Base-by-base conservation (phyloP, 2,329 filamentous ascomycete species). In the Ciborinia camelliae region DNA sequence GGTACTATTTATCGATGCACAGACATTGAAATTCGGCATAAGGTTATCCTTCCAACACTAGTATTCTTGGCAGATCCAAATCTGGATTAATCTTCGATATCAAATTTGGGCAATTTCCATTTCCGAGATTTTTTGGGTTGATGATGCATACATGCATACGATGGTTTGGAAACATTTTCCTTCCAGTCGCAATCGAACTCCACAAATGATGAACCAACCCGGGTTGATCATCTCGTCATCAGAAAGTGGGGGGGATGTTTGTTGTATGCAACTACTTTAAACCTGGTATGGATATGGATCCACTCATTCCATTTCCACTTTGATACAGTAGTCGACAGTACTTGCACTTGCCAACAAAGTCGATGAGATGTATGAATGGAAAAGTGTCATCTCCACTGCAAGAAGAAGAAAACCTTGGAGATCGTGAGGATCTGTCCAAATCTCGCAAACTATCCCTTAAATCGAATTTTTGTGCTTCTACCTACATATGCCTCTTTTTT, bases 151-250 rank as follows among this genome's bases (percentile, higher is more conserved):
- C n/a, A n/a, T n/a, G n/a, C n/a, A n/a, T n/a, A n/a, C n/a, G n/a
- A n/a, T 26, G 30, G 28, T 23, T 32, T 23, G 55, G 30, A 20
- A 41, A 15, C 15, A 35, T 59, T n/a, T 20, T 35, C n/a, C n/a
- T 20, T 35, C n/a, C 41, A 23, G 14, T 35, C 43, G n/a, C 12
- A 20, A 45, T 12, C 18, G 55, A 47, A 30, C 28, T 59, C 55
- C 55, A 47, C 28, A 59, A 26, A 26, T 35, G 41, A 37, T 47
- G 28, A 59, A 14, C 43, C 41, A 59, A 14, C 43, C 41, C 28
- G 30, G 30, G 30, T 32, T 59, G 32, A 59, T 59, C 55, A 59
- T 59, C 41, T 59, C 55, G 41, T 59, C 55, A 59, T 47, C 41
- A 35, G 23, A 59, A 18, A 59, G 55, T 59, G 55, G 55, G 55